phyloP scores from a whole-genome alignment of 495 filamentous ascomycete genomes.

The Penicillium silybi region DNA sequence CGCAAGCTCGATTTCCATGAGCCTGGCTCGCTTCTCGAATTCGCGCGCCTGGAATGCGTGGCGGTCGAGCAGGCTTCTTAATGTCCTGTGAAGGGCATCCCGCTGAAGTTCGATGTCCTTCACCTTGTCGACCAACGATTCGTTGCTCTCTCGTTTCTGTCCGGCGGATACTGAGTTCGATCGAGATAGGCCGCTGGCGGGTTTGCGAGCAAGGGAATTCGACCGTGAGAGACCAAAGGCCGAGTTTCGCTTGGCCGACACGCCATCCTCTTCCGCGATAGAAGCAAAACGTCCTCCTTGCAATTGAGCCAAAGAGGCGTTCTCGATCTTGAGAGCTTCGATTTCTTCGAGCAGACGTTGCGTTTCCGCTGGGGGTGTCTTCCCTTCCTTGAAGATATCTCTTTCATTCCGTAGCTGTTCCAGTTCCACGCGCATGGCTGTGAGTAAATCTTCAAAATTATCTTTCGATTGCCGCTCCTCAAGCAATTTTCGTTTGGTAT shows the following conservation, averaged over 20 bases:
- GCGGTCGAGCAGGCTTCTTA: constrained; percentile 82
- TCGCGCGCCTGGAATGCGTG: constrained; percentile 78
- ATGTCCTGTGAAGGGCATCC: constrained; percentile 81
- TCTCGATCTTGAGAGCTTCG: constrained; percentile 52
- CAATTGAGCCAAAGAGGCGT: constrained; percentile 48
- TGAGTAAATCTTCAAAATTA: constrained; percentile 88
- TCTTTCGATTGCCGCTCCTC: constrained; percentile 88
- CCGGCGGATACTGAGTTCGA: constrained; percentile 56
- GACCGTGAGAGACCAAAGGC: constrained; percentile 54
- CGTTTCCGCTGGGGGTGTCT: constrained; percentile 74
- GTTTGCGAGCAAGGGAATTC: constrained; percentile 55
- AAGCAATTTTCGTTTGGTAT: constrained; percentile 70
- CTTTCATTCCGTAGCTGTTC: constrained; percentile 80
- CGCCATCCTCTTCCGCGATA: constrained; percentile 59
- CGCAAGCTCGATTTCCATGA: constrained; percentile 75
- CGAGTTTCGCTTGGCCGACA: constrained; percentile 25
- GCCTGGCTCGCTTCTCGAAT: constrained; percentile 68
- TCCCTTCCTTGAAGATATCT: constrained; percentile 84
- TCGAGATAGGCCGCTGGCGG: constrained; percentile 41
- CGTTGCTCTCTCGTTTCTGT: constrained; percentile 61
- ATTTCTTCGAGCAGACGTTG: constrained; percentile 67
- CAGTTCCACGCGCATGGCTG: constrained; percentile 76
- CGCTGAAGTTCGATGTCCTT: constrained; percentile 92
- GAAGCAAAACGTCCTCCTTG: constrained; percentile 53
- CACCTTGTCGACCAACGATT: constrained; percentile 73